Evolutionary conservation across 2,329 filamentous ascomycete genomes (phyloP).

Genomic region (Onygenales sp.): DNA sequence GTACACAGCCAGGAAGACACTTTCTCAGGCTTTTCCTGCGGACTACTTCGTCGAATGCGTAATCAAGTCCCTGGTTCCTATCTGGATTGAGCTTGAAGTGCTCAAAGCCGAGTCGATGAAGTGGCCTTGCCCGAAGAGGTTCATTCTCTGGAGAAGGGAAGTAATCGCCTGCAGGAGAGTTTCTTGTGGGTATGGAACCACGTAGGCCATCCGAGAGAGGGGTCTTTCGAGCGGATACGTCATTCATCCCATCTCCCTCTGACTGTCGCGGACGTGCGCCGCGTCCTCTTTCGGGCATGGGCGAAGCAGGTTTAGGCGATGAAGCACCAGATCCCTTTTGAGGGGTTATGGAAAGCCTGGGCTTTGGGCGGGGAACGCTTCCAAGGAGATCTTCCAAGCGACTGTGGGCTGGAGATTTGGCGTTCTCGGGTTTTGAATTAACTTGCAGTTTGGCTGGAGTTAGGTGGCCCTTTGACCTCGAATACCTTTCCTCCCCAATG

Average conservation of each 20-base stretch:
- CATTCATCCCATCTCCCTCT: not conserved
- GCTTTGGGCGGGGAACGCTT: slow-evolving; percentile 5
- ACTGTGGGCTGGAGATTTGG: slow-evolving; percentile 6
- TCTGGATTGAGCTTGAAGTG: slow-evolving; percentile 78
- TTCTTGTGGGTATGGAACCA: not conserved
- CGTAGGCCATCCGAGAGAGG: not conserved
- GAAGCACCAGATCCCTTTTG: not conserved
- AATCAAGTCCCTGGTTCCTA: slow-evolving; percentile 60
- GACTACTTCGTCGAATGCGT: slow-evolving; percentile 66
- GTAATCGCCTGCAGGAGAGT: not conserved
- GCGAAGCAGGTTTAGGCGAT: too few relatives aligned
- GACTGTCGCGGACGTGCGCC: not conserved
- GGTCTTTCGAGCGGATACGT: not conserved
- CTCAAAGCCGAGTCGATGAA: slow-evolving; percentile 49
- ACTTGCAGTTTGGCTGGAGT: not conserved
- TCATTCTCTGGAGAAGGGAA: slow-evolving; percentile 20
- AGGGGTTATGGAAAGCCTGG: slow-evolving; percentile 4
- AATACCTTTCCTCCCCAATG: not conserved
- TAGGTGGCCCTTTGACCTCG: not conserved
- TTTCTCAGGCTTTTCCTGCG: slow-evolving; percentile 60
- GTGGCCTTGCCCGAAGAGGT: slow-evolving; percentile 49
- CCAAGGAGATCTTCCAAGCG: slow-evolving; percentile 25
- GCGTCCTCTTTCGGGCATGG: too few relatives aligned
- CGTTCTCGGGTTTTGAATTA: not conserved
- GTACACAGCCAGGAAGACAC: slow-evolving; percentile 63